A percentile compares a stretch with the other conserved stretches of the same genome.
Conservation (phyloP, 495 filamentous ascomycete genomes). For the Hypoxylon trugodes region DNA sequence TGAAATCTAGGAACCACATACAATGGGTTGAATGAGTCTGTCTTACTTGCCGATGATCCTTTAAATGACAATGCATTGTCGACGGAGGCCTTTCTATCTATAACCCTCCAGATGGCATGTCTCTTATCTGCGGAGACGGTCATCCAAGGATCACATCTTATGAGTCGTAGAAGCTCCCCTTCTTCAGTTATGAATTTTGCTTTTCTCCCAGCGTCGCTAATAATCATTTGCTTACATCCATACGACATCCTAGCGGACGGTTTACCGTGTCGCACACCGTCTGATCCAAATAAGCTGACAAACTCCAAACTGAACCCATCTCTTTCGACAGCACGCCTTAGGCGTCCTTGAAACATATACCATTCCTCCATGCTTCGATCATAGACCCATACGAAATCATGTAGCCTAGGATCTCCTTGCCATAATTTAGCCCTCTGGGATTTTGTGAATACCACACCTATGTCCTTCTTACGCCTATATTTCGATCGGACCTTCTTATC, state of each 20-base stretch:
- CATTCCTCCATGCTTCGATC: not conserved
- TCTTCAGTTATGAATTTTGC: conserved; percentile 4
- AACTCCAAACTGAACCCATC: conserved; percentile 9
- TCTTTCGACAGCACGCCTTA: not conserved
- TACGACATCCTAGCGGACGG: not conserved
- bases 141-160: not conserved
- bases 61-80: conserved; percentile 2
- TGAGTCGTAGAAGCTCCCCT: not conserved
- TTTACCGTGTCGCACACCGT: not conserved
- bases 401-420: conserved; percentile 5
- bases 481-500: not conserved
- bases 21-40: not conserved
- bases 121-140: not conserved
- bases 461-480: not conserved
- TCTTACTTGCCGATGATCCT: conserved; percentile 2
- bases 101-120: not conserved
- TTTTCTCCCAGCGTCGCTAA: conserved; percentile 8
- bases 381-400: conserved; percentile 19
- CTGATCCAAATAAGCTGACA: not conserved
- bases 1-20: not conserved
- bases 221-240: not conserved
- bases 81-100: conserved; percentile 1
- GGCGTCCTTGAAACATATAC: not conserved
- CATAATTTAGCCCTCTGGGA: not conserved
- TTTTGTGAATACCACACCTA: not conserved